Base-by-base conservation (phyloP, 768 basidiomycete species). In the Boletus huronensis region DNA sequence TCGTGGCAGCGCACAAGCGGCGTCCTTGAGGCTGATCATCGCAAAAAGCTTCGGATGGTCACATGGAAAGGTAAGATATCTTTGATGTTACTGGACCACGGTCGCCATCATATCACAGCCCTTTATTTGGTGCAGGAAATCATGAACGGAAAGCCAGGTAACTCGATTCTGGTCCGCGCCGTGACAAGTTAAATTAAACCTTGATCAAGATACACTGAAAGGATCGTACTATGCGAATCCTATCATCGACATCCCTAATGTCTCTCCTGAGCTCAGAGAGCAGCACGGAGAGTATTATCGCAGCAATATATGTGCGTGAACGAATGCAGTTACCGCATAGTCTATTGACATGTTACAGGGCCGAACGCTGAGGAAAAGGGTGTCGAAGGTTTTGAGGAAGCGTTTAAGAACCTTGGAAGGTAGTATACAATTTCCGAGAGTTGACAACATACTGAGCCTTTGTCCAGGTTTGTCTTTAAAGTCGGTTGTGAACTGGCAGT, bases 201-300 rank as follows among this genome's bases (percentile, higher is more conserved):
- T 36, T n/a, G 19, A 54, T 19, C 61, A 68, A 86, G 93, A 98
- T 68, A 75, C 79, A 3, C 74, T 95, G 62, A 98, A 98, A 70
- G 96, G 95, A 3, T 93, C 90, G 0, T 99, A 85, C 74, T 99
- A 99, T 67, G 94, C 93, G 55, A 83, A 76, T 34, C 93, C 93
- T 9, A 71, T 86, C 25, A 64, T 85, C 0, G 93, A 94, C 52
- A 59, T 67, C 28, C 82, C 87, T 0, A 72, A 77, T n/a, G 87
- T 92, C 3, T 67, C 84, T 14, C 68, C 76, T 3, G 78, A 75
- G 34, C 79, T 87, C 39, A 77, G 74, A 48, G 65, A 71, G 16
- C 72, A 75, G 28, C 84, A 91, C 70, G 87, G 85, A 3, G 91
- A 95, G 69, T 96, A 93, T 72, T 94, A 96, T 66, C 82, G 87